Conservation (phyloP, 495 filamentous ascomycete species). For the Recurvomyces mirabilis region DNA sequence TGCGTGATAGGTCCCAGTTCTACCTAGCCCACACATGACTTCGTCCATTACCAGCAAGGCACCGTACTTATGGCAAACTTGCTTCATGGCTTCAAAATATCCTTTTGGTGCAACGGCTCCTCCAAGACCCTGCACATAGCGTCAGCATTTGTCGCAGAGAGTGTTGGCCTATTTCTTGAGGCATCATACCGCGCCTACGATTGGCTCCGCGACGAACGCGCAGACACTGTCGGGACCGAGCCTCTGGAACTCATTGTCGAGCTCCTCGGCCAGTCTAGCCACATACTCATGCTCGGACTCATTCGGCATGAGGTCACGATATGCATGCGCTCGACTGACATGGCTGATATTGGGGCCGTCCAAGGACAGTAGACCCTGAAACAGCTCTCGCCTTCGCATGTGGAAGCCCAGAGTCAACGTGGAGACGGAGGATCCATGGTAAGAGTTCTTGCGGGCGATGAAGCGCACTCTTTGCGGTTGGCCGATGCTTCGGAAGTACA, state of each 20-base stretch:
- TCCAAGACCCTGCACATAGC: no score
- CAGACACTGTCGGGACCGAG: slow-evolving; percentile 61
- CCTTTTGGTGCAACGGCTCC: slow-evolving; percentile 33
- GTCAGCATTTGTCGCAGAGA: no score
- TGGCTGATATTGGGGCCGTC: slow-evolving; percentile 43
- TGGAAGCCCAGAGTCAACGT: slow-evolving; percentile 55
- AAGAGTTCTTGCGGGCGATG: slow-evolving; percentile 58
- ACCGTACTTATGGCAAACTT: slow-evolving; percentile 34
- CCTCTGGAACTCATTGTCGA: slow-evolving; percentile 63
- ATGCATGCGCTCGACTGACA: slow-evolving; percentile 60
- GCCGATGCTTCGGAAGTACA: slow-evolving; percentile 50
- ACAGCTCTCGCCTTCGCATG: slow-evolving; percentile 48
- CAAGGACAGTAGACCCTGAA: slow-evolving; percentile 53
- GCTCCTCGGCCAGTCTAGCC: slow-evolving; percentile 48
- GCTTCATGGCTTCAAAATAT: slow-evolving; percentile 31
- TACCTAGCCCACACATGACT: slow-evolving; percentile 36
- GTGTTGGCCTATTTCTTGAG: no score
- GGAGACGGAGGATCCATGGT: slow-evolving; percentile 65
- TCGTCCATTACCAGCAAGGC: slow-evolving; percentile 37
- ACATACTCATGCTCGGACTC: slow-evolving; percentile 39
- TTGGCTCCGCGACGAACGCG: slow-evolving; percentile 67
- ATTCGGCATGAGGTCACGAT: slow-evolving; percentile 34
- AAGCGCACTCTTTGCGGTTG: slow-evolving; percentile 43
- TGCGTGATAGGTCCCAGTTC: slow-evolving; percentile 33
- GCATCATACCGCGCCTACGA: slow-evolving; percentile 49